Evolutionary conservation across 495 filamentous ascomycete species (phyloP), one percentile per base, ranked within the genome.

Genomic region (Letharia columbiana): DNA sequence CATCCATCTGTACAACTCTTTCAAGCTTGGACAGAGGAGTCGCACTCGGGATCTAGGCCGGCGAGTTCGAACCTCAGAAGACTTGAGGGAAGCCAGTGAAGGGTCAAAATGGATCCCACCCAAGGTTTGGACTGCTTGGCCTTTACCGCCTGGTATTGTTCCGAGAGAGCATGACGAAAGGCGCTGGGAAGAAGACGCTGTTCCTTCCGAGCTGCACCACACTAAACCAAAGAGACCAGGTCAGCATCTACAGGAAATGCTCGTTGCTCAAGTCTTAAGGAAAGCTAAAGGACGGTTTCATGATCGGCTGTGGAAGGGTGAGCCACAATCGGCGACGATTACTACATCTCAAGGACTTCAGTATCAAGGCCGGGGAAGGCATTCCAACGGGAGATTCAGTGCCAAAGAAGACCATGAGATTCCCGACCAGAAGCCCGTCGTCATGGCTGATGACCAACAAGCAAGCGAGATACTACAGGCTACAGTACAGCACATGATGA

Each of bases 61-160:
- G 28, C 41, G 28, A 41, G 45, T 18, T 49, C 52, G 70, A 35
- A 8, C 0, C 3, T 33, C 52, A 6, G 50, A 63, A 13, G 54
- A 68, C 50, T 35, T 37, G 35, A 63, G 45, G 20, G 65, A 74
- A 70, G 69, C 70, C 59, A 20, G 66, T 49, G 66, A 67, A 13
- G 11, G 59, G 65, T 47, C 69, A 20, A 40, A 64, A n/a, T 83
- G 80, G 75, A 63, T 69, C 20, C 81, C 84, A 23, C 79, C 78
- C 9, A 83, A 79, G 64, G 31, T 60, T 41, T 95, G 91, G 91
- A 87, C 87, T 4, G 88, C 90, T 2, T 96, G 91, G 91, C 91
- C 91, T 28, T 69, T 92, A 75, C 74, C 74, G 20, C 78, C 80
- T 31, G 72, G 77, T 15, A 75, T 79, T 11, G 88, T 92, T n/a